Evolutionary conservation across 352 stramenopile species (phyloP), one percentile per base, ranked within the genome.

Genomic region (Pythium myriotylum): DNA sequence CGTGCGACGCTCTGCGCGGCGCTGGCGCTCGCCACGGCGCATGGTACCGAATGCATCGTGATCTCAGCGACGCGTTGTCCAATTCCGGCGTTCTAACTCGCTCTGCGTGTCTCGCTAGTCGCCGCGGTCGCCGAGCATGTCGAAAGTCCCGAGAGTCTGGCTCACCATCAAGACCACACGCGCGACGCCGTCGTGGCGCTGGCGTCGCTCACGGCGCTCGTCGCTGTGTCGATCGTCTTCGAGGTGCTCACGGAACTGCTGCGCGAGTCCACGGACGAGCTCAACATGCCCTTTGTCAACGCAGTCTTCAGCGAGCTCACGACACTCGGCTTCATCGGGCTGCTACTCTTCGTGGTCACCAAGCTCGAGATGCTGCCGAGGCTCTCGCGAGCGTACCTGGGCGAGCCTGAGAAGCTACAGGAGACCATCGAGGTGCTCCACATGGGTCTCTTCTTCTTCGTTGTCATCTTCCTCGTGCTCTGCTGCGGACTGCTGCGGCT

Each of bases 361-460:
- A 88, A 89, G 68, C 73, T 89, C 22, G 64, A 89, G 19, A 62
- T 88, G 32, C 40, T 91, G 24, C 64, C 77, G 33, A 67, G 58
- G 40, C 29, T 90, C 48, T 90, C 79, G 10, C 53, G 58, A 14
- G 50, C 50, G 40, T 77, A 77, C 37, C 41, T 88, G 33, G 78
- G 75, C 46, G 69, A 74, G 12, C 62, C 62, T 3, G 61, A 69
- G 3, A 72, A 90, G 62, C 65, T 92, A 13, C 78, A 86, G 41
- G 82, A 90, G 66, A 89, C 81, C 47, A 85, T 92, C 51, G 82
- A 92, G 41, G 65, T 76, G 60, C 69, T 92, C n/a, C 82, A 92
- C 51, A 89, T 92, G 80, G 80, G 73, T 4, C 68, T 92, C n/a
- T 92, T 92, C 62, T 76, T 90, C 54, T 92, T 92, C 65, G 84